These are phyloP conservation scores for Pseudotsuga menziesii DNA, from an alignment of 75 land plant species.

Conservation along the genomic window DNA sequence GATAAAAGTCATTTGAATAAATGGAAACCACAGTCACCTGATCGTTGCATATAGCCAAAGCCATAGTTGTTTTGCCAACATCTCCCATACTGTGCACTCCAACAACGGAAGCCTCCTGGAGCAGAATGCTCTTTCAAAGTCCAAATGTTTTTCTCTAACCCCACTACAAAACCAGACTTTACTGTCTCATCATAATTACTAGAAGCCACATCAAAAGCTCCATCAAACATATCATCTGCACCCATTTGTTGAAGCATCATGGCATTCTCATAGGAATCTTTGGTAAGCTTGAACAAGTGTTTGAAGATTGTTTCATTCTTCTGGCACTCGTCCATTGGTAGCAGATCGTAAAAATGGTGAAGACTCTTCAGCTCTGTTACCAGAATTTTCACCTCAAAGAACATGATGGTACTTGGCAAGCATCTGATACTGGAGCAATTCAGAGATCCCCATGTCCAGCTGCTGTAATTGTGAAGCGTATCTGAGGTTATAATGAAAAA, in stretches of 20 bases:
- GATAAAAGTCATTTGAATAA: slow-evolving; percentile 35
- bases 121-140: background rate
- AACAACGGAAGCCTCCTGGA: background rate
- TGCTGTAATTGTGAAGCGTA: background rate
- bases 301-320: background rate
- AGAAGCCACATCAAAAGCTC: background rate
- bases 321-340: no score
- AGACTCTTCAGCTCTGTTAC: background rate
- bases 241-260: background rate
- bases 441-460: background rate
- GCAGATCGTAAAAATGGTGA: no score
- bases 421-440: background rate
- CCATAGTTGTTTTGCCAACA: background rate
- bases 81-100: slow-evolving; percentile 1
- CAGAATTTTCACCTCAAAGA: background rate
- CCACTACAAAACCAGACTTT: background rate
- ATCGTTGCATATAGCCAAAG: slow-evolving; percentile 15
- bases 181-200: background rate
- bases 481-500: background rate
- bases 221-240: background rate
- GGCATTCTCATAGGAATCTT: background rate
- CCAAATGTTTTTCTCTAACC: background rate
- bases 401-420: background rate
- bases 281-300: background rate
- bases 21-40: slow-evolving; percentile 17